Evolutionary conservation across 139 green algal genomes (phyloP).

Genomic region (Microglena sp.): DNA sequence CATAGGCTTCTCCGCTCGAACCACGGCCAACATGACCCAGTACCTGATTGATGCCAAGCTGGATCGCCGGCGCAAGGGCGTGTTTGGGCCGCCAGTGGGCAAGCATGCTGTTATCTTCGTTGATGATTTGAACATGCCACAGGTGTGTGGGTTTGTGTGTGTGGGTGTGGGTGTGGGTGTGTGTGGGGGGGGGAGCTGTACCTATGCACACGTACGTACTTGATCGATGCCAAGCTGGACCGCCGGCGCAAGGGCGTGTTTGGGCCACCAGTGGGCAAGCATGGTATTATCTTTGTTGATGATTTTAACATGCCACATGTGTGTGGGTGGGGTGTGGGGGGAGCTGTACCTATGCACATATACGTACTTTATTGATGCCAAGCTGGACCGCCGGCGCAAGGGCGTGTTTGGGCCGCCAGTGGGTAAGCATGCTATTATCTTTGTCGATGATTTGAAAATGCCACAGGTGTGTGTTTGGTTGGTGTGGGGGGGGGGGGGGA

Average conservation of each 20-base stretch:
- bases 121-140: conserved; percentile 77
- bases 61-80: conserved; percentile 52
- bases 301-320: conserved; percentile 75
- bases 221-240: conserved; percentile 57
- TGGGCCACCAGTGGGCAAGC: conserved; percentile 51
- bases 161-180: too few species aligned
- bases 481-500: too few species aligned
- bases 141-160: too few species aligned
- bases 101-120: conserved; percentile 57
- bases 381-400: conserved; percentile 61
- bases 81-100: conserved; percentile 57
- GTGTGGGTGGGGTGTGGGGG: too few species aligned
- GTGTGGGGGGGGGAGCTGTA: conserved; percentile 23
- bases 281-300: conserved; percentile 59
- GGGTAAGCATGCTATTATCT: conserved; percentile 50
- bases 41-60: conserved; percentile 53
- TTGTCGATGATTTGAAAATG: conserved; percentile 81
- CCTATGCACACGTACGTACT: conserved; percentile 16
- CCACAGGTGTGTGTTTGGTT: conserved; percentile 47
- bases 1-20: conserved; percentile 57
- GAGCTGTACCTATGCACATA: too few species aligned
- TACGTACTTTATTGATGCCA: conserved; percentile 49
- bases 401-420: conserved; percentile 58
- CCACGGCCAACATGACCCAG: conserved; percentile 52
- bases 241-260: conserved; percentile 57